Conservation (phyloP, 805 yeast genomes). For the Cyberlindnera misumaiensis region DNA sequence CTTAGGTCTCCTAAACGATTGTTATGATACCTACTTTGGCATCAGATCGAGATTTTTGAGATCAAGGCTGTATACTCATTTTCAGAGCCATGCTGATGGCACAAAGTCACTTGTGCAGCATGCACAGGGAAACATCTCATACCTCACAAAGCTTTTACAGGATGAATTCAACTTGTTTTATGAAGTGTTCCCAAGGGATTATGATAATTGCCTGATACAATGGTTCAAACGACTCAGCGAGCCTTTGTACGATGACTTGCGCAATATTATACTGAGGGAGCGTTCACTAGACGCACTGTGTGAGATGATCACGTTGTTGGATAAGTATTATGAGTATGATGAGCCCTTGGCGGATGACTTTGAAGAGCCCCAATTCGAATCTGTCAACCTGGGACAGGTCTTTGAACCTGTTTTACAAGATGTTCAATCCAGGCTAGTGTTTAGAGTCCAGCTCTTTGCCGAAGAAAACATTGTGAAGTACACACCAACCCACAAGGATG, state of each 20-base stretch:
- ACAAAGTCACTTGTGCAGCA: constrained; percentile 43
- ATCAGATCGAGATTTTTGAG: constrained; percentile 45
- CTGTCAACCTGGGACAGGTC: constrained; percentile 44
- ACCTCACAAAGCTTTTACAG: constrained; percentile 50
- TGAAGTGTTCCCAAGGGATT: constrained; percentile 39
- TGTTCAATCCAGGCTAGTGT: constrained; percentile 72
- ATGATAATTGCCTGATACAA: constrained; percentile 35
- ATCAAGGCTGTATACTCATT: constrained; percentile 32
- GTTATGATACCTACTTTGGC: constrained; percentile 55
- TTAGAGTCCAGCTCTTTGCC: constrained; percentile 67
- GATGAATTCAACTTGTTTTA: constrained; percentile 58
- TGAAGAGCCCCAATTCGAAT: neutral
- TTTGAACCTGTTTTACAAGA: constrained; percentile 70
- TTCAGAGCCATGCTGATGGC: constrained; percentile 24
- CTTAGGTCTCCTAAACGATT: constrained; percentile 59
- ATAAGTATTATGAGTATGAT: constrained; percentile 60
- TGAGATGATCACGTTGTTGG: constrained; percentile 65
- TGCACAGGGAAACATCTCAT: constrained; percentile 56
- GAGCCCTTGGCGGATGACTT: constrained; percentile 19
- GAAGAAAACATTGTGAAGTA: constrained; percentile 64
- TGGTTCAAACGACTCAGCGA: constrained; percentile 67
- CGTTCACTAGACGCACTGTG: constrained; percentile 60
- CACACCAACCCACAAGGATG: constrained; percentile 60
- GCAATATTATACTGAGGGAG: constrained; percentile 67
- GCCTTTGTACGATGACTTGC: constrained; percentile 65